phyloP scores from a whole-genome alignment of 2,329 filamentous ascomycete species.

The Cercospora brassicicola region DNA sequence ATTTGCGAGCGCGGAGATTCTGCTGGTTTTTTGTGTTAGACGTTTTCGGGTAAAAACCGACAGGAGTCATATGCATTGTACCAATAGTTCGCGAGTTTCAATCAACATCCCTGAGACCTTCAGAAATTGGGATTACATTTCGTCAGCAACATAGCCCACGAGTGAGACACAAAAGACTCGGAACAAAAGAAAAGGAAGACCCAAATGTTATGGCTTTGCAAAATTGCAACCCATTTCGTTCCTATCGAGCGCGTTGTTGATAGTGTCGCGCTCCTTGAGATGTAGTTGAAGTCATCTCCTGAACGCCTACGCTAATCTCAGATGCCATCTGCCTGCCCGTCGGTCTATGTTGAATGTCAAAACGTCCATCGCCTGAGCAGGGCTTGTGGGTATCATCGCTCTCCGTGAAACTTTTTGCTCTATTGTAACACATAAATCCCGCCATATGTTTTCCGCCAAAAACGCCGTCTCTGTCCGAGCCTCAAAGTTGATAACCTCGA shows the following conservation, averaged over 20 bases:
- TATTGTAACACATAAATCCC: constrained; percentile 17
- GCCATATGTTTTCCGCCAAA: neutral
- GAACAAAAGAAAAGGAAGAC: neutral
- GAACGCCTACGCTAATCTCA: constrained; percentile 34
- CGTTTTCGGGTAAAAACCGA: too few species aligned
- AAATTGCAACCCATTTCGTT: constrained; percentile 21
- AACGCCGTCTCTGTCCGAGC: constrained; percentile 22
- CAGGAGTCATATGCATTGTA: neutral
- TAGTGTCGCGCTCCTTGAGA: constrained; percentile 27
- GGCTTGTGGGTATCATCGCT: constrained; percentile 32
- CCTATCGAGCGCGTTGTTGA: constrained; percentile 27
- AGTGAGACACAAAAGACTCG: too few species aligned
- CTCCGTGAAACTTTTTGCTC: constrained; percentile 26
- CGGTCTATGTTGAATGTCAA: constrained; percentile 33
- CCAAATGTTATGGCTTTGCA: neutral
- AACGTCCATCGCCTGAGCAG: constrained; percentile 30
- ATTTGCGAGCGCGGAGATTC: neutral
- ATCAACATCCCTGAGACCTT: too few species aligned
- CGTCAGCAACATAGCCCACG: too few species aligned
- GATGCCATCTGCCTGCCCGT: constrained; percentile 27
- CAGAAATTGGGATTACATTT: too few species aligned
- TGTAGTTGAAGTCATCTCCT: constrained; percentile 34
- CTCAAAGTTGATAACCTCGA: constrained; percentile 4
- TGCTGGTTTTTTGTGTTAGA: too few species aligned
- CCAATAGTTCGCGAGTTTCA: neutral